phyloP scores from a whole-genome alignment of 441 rosid species.

The Syzygium malaccense region DNA sequence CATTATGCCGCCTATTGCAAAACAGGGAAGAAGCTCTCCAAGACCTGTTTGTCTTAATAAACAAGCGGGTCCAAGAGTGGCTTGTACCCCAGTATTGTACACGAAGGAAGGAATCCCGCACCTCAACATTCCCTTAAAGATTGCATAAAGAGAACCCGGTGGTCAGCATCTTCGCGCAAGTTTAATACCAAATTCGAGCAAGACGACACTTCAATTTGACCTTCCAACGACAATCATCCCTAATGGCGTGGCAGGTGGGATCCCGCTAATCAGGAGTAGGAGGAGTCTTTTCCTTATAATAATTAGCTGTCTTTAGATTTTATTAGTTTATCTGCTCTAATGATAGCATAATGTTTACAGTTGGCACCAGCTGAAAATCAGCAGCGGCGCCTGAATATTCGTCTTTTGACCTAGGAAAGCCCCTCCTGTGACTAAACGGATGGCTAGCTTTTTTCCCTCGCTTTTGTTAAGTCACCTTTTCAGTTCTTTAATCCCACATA shows the following conservation, averaged over 20 bases:
- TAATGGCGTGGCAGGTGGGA: neutral
- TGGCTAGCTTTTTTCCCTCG: neutral
- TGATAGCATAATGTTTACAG: neutral
- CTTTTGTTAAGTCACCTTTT: neutral
- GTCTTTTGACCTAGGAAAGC: neutral
- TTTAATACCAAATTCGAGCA: neutral
- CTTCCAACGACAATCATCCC: neutral
- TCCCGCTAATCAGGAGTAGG: neutral
- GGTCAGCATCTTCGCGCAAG: neutral
- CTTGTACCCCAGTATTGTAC: neutral
- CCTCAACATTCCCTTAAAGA: neutral
- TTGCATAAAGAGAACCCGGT: neutral
- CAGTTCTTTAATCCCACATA: neutral
- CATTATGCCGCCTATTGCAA: neutral
- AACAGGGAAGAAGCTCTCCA: neutral
- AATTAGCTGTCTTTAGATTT: neutral
- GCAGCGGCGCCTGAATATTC: neutral
- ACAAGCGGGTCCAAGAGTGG: neutral
- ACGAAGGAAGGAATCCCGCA: neutral
- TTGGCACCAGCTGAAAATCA: constrained; percentile 1
- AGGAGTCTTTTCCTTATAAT: neutral
- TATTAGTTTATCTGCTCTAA: neutral
- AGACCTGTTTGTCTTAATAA: neutral
- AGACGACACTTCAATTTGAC: neutral
- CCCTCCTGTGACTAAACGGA: neutral